Percentiles rank a stretch among this genome's conserved stretches.
These are phyloP conservation scores for Choiromyces venosus DNA, from an alignment of 495 filamentous ascomycete species.

Conservation along the genomic window DNA sequence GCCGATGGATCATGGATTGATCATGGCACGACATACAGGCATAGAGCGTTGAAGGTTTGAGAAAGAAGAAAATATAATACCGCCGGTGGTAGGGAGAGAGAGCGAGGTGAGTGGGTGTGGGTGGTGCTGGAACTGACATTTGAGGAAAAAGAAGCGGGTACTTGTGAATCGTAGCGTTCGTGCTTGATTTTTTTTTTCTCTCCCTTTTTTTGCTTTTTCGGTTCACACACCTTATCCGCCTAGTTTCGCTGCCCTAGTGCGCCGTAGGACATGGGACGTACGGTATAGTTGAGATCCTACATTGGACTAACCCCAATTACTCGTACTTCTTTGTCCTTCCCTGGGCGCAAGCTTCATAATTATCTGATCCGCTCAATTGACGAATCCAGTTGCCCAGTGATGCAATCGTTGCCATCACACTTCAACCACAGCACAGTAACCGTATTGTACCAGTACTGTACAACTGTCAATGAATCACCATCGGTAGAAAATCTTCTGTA, in stretches of 20 bases:
- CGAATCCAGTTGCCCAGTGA: constrained; percentile 29
- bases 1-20: constrained; percentile 31
- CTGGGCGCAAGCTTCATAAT: constrained; percentile 27
- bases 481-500: neutral
- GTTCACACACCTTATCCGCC: constrained; percentile 38
- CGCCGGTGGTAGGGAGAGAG: neutral
- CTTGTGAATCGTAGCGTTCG: neutral
- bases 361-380: constrained; percentile 33
- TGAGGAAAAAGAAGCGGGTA: neutral
- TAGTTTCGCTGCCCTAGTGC: constrained; percentile 25
- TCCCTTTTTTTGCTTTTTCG: constrained; percentile 33
- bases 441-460: neutral
- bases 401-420: neutral
- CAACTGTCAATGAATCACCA: neutral
- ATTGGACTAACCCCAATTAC: neutral
- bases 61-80: neutral
- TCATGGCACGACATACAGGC: constrained; percentile 33
- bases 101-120: neutral
- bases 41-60: constrained; percentile 11
- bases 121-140: neutral
- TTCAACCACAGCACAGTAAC: neutral
- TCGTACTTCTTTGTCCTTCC: constrained; percentile 34
- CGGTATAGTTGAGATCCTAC: neutral
- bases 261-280: constrained; percentile 25
- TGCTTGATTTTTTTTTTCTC: neutral